Evolutionary conservation across 768 basidiomycete genomes (phyloP).

Genomic region (Mycena filopes): DNA sequence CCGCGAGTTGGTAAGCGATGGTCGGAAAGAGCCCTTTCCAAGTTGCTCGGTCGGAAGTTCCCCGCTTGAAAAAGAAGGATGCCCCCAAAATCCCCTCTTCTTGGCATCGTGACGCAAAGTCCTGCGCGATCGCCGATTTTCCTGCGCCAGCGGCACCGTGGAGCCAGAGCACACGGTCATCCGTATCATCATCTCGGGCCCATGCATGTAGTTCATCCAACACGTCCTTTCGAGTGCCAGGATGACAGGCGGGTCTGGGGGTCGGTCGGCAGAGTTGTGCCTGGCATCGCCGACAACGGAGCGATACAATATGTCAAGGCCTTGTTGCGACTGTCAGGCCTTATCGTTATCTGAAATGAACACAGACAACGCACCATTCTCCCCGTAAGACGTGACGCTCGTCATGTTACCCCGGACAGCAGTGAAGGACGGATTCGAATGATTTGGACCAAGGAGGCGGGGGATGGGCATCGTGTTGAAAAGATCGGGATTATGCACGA

Average conservation of each 20-base stretch:
- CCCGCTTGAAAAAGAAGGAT: not conserved
- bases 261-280: not conserved
- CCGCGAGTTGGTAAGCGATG: no score
- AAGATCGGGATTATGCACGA: no score
- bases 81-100: not conserved
- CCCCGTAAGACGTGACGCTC: no score
- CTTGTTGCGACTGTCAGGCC: no score
- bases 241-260: not conserved
- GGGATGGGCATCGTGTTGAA: no score
- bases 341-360: no score
- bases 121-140: not conserved
- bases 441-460: no score
- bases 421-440: no score
- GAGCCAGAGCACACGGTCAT: not conserved
- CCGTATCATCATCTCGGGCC: not conserved
- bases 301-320: not conserved
- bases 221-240: not conserved
- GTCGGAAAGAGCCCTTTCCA: no score
- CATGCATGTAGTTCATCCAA: not conserved
- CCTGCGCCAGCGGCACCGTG: not conserved
- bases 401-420: no score
- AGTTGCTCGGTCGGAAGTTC: no score
- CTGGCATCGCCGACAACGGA: not conserved
- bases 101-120: not conserved
- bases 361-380: no score